A percentile compares a stretch with the other conserved stretches of the same genome.
Conservation (phyloP, 2,329 filamentous ascomycete species). For the Diaporthe eres region DNA sequence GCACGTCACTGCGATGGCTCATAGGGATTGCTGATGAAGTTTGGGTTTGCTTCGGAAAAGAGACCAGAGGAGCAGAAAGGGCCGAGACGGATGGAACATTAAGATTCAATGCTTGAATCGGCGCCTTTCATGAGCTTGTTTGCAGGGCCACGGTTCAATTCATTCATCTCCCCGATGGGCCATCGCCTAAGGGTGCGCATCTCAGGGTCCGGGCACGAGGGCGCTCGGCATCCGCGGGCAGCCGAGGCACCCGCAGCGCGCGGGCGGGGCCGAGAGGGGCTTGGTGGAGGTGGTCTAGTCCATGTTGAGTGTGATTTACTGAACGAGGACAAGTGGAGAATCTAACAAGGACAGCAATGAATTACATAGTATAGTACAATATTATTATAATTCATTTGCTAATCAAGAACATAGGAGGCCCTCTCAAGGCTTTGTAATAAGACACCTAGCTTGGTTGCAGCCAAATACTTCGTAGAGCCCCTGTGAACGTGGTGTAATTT, state of each 20-base stretch:
- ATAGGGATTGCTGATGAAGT: neutral
- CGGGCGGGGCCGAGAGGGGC: slow-evolving; percentile 12
- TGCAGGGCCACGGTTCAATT: neutral
- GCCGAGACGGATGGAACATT: slow-evolving; percentile 18
- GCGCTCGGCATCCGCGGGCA: slow-evolving; percentile 5
- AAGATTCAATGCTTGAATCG: slow-evolving; percentile 2
- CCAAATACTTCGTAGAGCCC: neutral
- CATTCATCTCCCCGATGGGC: neutral
- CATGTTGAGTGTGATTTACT: neutral
- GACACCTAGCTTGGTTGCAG: neutral
- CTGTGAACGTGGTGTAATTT: neutral
- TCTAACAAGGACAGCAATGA: neutral
- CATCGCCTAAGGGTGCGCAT: neutral
- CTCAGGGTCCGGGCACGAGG: slow-evolving; percentile 10
- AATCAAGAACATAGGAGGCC: too few species aligned
- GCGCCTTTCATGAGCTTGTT: slow-evolving; percentile 1
- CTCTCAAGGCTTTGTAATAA: neutral
- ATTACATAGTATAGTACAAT: neutral
- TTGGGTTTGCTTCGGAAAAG: too few species aligned
- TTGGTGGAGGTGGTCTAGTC: neutral
- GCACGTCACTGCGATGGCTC: neutral
- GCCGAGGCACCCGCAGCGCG: neutral
- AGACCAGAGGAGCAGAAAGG: neutral
- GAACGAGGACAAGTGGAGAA: neutral
- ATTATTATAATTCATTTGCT: too few species aligned